Conservation (phyloP, 306 rosid genomes). For the Begonia masoniana region DNA sequence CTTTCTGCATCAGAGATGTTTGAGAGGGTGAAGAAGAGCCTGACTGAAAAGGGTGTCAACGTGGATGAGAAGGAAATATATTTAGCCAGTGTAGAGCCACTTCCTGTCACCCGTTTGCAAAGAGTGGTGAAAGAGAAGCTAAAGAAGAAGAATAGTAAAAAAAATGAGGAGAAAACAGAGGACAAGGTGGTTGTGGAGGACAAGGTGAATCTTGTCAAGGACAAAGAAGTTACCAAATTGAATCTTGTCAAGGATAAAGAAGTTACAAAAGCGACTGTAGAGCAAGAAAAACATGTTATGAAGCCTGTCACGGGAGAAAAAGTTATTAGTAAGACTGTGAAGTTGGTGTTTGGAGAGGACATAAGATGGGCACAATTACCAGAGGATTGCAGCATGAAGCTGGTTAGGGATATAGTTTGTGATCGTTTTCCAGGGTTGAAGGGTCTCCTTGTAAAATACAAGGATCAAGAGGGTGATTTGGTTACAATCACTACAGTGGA, state of each 20-base stretch:
- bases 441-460: slow-evolving; percentile 67
- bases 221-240: slow-evolving; percentile 17
- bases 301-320: slow-evolving; percentile 24
- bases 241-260: slow-evolving; percentile 14
- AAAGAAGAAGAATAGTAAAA: slow-evolving; percentile 40
- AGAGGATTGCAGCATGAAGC: slow-evolving; percentile 45
- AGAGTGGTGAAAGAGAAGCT: slow-evolving; percentile 49
- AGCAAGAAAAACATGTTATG: slow-evolving; percentile 13
- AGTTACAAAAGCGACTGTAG: slow-evolving; percentile 15
- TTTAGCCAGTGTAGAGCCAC: slow-evolving; percentile 22
- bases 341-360: slow-evolving; percentile 77
- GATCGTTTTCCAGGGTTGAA: slow-evolving; percentile 60
- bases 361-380: slow-evolving; percentile 73
- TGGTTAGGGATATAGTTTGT: slow-evolving; percentile 43
- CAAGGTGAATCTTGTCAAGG: slow-evolving; percentile 8
- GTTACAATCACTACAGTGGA: slow-evolving; percentile 52
- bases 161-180: slow-evolving; percentile 23
- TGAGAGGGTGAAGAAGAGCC: slow-evolving; percentile 35
- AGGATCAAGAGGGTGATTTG: slow-evolving; percentile 79
- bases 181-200: slow-evolving; percentile 36
- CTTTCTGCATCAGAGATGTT: slow-evolving; percentile 42
- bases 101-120: slow-evolving; percentile 19
- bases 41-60: slow-evolving; percentile 45
- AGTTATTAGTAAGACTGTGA: slow-evolving; percentile 27
- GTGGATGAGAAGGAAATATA: slow-evolving; percentile 51